phyloP scores from a whole-genome alignment of 768 basidiomycete species.

The Russula earlei region DNA sequence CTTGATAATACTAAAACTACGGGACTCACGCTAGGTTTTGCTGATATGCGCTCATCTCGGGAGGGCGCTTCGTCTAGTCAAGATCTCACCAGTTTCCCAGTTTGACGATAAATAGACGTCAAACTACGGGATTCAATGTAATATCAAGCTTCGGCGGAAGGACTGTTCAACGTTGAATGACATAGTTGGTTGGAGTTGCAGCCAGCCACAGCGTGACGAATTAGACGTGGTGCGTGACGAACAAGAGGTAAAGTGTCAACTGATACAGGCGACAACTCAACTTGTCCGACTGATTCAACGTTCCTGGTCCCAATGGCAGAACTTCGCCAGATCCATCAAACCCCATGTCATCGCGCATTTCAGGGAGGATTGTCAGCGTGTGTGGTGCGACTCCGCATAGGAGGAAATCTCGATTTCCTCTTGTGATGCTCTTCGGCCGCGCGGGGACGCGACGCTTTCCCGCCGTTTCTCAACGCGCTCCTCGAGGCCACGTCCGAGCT shows the following conservation, averaged over 20 bases:
- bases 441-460: conserved; percentile 36
- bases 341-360: conserved; percentile 10
- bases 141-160: no score
- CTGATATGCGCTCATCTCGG: no score
- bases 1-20: no score
- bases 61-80: no score
- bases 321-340: conserved; percentile 18
- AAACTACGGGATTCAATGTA: no score
- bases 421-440: conserved; percentile 75
- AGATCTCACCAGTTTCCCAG: no score
- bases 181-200: no score
- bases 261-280: background rate
- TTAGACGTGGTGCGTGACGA: conserved; percentile 26
- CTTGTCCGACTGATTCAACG: background rate
- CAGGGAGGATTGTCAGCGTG: conserved; percentile 17
- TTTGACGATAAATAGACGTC: no score
- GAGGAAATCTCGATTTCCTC: conserved; percentile 3
- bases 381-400: conserved; percentile 11
- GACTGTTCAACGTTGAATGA: no score
- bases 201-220: no score
- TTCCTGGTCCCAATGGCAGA: conserved; percentile 15
- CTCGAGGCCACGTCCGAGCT: conserved; percentile 40
- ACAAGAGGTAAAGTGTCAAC: conserved; percentile 35
- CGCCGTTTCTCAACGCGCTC: conserved; percentile 44
- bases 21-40: no score